Percentiles rank a stretch among this genome's conserved stretches.
Conservation (phyloP, 2,329 filamentous ascomycete genomes). For the Diaporthe helianthi region DNA sequence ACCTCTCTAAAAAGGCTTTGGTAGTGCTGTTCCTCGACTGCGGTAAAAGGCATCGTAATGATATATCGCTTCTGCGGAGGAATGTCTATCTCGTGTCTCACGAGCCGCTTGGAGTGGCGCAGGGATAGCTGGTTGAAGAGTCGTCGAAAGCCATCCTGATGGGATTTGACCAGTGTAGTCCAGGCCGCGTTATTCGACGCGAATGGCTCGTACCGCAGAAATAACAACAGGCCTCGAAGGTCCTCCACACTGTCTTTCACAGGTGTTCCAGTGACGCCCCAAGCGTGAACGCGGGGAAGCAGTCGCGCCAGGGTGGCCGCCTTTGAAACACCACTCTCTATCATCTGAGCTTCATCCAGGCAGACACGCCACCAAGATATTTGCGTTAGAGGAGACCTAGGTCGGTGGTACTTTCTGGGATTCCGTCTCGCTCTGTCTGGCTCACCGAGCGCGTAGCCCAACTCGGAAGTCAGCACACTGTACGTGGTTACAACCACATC, state of each 20-base stretch:
- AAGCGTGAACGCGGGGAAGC: conserved; percentile 85
- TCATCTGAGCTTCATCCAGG: conserved; percentile 86
- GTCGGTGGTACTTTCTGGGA: conserved; percentile 68
- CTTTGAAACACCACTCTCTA: conserved; percentile 85
- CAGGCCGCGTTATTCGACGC: conserved; percentile 70
- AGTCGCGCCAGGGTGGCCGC: conserved; percentile 80
- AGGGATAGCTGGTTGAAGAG: conserved; percentile 78
- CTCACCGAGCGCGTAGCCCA: conserved; percentile 76
- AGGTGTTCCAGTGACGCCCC: conserved; percentile 92
- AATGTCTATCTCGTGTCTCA: conserved; percentile 79
- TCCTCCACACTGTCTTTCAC: conserved; percentile 73
- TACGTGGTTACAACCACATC: conserved; percentile 72
- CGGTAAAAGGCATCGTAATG: conserved; percentile 88
- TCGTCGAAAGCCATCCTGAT: conserved; percentile 69
- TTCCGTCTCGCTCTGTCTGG: conserved; percentile 74
- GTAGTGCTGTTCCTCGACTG: conserved; percentile 92
- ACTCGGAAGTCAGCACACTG: conserved; percentile 76
- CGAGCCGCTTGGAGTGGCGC: conserved; percentile 83
- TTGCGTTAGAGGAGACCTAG: conserved; percentile 78
- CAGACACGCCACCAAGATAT: conserved; percentile 89
- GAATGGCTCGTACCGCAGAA: conserved; percentile 81
- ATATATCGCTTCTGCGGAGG: conserved; percentile 86
- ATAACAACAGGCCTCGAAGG: conserved; percentile 80
- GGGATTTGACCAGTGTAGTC: conserved; percentile 67
- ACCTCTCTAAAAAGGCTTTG: conserved; percentile 77